Conservation (phyloP, 2,329 filamentous ascomycete genomes). For the Camillea tinctor region DNA sequence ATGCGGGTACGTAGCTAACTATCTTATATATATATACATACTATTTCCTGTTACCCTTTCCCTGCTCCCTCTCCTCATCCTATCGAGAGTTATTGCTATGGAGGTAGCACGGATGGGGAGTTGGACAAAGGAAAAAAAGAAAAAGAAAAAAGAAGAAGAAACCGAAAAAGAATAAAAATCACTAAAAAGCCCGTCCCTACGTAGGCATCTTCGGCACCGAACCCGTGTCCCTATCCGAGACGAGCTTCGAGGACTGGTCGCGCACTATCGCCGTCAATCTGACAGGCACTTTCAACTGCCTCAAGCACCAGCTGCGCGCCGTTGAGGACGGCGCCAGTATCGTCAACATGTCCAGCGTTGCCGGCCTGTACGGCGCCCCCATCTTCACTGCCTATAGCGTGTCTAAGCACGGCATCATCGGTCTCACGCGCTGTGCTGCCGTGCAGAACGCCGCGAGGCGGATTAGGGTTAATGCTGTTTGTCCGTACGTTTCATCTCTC, state of each 20-base stretch:
- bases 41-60: background rate
- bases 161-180: too few relatives aligned
- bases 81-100: too few relatives aligned
- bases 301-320: conserved; percentile 46
- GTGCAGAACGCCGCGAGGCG: conserved; percentile 23
- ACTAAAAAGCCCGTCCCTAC: too few relatives aligned
- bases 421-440: conserved; percentile 31
- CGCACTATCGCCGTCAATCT: conserved; percentile 43
- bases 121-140: too few relatives aligned
- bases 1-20: conserved; percentile 30
- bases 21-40: too few relatives aligned
- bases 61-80: too few relatives aligned
- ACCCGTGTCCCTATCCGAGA: conserved; percentile 17
- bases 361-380: conserved; percentile 37
- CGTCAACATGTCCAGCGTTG: conserved; percentile 44
- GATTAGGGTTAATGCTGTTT: conserved; percentile 28
- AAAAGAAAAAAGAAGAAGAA: too few relatives aligned
- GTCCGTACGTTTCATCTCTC: conserved; percentile 23
- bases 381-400: conserved; percentile 31
- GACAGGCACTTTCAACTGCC: conserved; percentile 48
- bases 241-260: conserved; percentile 42
- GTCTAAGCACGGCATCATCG: conserved; percentile 34
- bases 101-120: too few relatives aligned
- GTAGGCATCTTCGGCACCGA: conserved; percentile 15
- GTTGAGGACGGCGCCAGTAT: conserved; percentile 43